Evolutionary conservation across 129 eudicot species (phyloP), one percentile per base, ranked within the genome.

Genomic region (Artemisia tridentata): DNA sequence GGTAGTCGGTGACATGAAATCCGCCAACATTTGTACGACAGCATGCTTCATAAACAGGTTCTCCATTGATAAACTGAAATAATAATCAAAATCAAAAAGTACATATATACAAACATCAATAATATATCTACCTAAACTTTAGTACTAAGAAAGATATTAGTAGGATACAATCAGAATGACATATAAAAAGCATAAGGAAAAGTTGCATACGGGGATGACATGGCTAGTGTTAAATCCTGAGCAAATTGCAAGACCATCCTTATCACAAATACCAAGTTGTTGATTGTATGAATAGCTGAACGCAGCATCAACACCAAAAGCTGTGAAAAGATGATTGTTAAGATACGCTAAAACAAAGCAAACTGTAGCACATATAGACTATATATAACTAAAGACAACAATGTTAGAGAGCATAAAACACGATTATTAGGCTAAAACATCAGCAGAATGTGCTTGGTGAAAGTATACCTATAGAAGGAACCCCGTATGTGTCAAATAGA

Each of bases 21-120:
- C 99, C 99, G 61, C 99, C 99, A 76, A 93, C 93, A 88, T 93
- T 93, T 49, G 97, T 90, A 63, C 99, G 90, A 75, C 96, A 85
- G 69, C 96, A 89, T 58, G 96, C 97, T 74, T 93, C 99, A 71
- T 83, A 93, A 74, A 88, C 86, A 68, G 99, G 99, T 72, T 90
- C 99, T 84, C 99, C 99, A 62, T 80, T 83, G 52, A 90, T 80
- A 84, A 93, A 93, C 99, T 93, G 80, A 68, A 69, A 80, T 34
- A 68, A 34, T 34, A 34, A 38, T 38, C 45, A 38, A 38, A 34
- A 38, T 38, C 45, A 38, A 38, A 11, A 38, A 38, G 11, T 38
- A 38, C 45, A 38, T 38, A 38, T 38, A 38, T 7, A 38, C 11
- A 8, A 8, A 38, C 11, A 38, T 38, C 11, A 38, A 2, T 38